Percentiles rank a stretch among this genome's conserved stretches.
Conservation (phyloP, 768 basidiomycete genomes). For the Boletus reticuloceps region DNA sequence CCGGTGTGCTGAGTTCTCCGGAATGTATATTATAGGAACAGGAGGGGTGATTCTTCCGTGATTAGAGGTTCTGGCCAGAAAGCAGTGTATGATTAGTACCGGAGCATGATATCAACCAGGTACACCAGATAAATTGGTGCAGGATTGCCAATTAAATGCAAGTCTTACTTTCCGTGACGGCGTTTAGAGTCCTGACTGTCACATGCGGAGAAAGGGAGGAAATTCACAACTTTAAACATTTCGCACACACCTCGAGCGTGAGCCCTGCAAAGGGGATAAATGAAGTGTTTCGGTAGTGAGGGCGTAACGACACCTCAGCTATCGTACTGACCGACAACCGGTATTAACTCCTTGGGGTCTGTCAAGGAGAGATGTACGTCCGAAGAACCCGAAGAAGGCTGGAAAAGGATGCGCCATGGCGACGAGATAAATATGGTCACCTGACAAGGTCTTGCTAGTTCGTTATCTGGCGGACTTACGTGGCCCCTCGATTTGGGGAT, state of each 20-base stretch:
- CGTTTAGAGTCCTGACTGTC: slow-evolving; percentile 11
- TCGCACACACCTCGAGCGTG: slow-evolving; percentile 6
- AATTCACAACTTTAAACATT: not conserved
- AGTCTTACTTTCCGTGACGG: slow-evolving; percentile 4
- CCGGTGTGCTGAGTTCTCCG: not conserved
- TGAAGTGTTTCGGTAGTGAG: not conserved
- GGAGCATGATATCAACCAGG: slow-evolving; percentile 22
- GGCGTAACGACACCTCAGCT: not conserved
- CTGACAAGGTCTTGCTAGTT: slow-evolving; percentile 1
- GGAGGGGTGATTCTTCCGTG: not conserved
- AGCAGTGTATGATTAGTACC: slow-evolving; percentile 8
- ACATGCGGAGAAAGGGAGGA: slow-evolving; percentile 14
- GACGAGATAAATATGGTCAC: slow-evolving; percentile 16
- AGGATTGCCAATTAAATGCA: slow-evolving; percentile 13
- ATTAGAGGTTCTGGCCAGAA: slow-evolving; percentile 4
- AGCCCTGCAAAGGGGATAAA: not conserved
- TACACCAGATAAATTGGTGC: slow-evolving; percentile 15
- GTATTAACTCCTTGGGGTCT: not conserved
- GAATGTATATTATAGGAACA: not conserved
- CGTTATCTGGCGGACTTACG: slow-evolving; percentile 22
- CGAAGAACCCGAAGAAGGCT: not conserved
- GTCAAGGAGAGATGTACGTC: not conserved
- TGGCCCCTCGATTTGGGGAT: slow-evolving; percentile 21
- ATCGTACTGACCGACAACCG: not conserved
- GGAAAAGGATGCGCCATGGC: slow-evolving; percentile 9